Percentiles rank a stretch among this genome's conserved stretches.
Conservation (phyloP, 345 rosid genomes). For the Salix arbutifolia region DNA sequence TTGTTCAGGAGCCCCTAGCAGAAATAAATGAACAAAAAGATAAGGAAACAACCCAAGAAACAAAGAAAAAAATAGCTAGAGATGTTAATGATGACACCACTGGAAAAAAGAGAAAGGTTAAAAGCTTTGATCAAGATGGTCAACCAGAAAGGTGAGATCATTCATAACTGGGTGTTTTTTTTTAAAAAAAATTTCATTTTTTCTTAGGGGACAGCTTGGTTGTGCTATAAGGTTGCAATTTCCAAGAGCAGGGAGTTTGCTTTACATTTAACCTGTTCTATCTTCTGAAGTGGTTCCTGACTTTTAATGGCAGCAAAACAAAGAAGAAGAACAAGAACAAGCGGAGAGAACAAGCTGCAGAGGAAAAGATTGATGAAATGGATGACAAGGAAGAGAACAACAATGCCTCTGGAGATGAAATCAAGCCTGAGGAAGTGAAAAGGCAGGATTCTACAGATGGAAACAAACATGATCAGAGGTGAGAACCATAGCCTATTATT, state of each 20-base stretch:
- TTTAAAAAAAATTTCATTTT: neutral
- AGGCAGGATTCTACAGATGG: slow-evolving; percentile 28
- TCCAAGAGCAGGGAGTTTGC: neutral
- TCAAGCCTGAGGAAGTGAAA: slow-evolving; percentile 34
- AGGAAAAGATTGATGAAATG: slow-evolving; percentile 20
- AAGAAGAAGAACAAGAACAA: slow-evolving; percentile 42
- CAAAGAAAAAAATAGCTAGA: slow-evolving; percentile 24
- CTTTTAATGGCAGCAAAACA: slow-evolving; percentile 42
- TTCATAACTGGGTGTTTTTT: neutral
- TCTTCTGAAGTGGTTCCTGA: slow-evolving; percentile 16
- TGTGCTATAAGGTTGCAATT: neutral
- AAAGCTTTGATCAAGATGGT: slow-evolving; percentile 48
- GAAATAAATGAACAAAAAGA: slow-evolving; percentile 23
- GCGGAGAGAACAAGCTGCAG: slow-evolving; percentile 39
- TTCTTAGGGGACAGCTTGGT: neutral
- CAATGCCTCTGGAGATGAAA: slow-evolving; percentile 17
- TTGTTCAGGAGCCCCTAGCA: slow-evolving; percentile 20
- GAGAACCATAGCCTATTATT: slow-evolving; percentile 17
- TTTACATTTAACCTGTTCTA: slow-evolving; percentile 1
- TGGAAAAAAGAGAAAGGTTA: slow-evolving; percentile 59
- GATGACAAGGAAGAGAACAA: slow-evolving; percentile 17
- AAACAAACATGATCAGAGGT: slow-evolving; percentile 34
- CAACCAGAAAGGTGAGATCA: slow-evolving; percentile 53
- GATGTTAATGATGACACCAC: slow-evolving; percentile 28
- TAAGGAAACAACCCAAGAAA: slow-evolving; percentile 16